Evolutionary conservation across 1,284 basidiomycete genomes (phyloP).

Genomic region (Ceratobasidium sp.): DNA sequence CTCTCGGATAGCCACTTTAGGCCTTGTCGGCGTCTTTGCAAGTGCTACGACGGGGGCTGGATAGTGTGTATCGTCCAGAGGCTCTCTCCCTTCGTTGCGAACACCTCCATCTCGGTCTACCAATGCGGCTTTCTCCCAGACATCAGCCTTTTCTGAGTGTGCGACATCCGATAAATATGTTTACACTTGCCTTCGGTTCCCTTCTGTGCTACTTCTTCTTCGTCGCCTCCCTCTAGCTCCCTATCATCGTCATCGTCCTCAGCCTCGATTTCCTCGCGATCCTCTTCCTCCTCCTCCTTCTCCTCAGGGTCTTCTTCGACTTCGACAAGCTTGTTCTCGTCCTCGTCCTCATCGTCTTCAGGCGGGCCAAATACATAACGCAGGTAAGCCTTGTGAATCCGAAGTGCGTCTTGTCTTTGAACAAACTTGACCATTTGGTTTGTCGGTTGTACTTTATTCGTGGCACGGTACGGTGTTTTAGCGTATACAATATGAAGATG

Average conservation of each 20-base stretch:
- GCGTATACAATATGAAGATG: slow-evolving; percentile 46
- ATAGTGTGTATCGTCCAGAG: not conserved
- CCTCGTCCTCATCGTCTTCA: not conserved
- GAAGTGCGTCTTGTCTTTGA: too few relatives aligned
- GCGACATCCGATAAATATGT: too few relatives aligned
- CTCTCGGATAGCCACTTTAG: not conserved
- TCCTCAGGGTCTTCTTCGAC: not conserved
- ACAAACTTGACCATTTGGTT: slow-evolving; percentile 23
- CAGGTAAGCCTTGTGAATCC: too few relatives aligned
- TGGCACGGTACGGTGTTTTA: slow-evolving; percentile 32
- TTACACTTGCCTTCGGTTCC: not conserved
- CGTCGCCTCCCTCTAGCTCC: too few relatives aligned
- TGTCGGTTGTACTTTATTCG: slow-evolving; percentile 20
- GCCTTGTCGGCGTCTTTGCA: not conserved
- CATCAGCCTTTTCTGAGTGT: too few relatives aligned
- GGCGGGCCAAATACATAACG: not conserved
- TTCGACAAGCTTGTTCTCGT: not conserved
- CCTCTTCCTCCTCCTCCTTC: too few relatives aligned
- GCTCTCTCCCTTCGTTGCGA: not conserved
- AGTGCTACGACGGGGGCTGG: not conserved
- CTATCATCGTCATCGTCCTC: not conserved
- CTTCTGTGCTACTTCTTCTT: too few relatives aligned
- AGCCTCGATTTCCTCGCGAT: not conserved
- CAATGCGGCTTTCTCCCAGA: too few relatives aligned
- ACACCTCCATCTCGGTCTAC: not conserved